Conservation (phyloP, 1,139 yeast genomes). For the Pichia sorboxylosa region DNA sequence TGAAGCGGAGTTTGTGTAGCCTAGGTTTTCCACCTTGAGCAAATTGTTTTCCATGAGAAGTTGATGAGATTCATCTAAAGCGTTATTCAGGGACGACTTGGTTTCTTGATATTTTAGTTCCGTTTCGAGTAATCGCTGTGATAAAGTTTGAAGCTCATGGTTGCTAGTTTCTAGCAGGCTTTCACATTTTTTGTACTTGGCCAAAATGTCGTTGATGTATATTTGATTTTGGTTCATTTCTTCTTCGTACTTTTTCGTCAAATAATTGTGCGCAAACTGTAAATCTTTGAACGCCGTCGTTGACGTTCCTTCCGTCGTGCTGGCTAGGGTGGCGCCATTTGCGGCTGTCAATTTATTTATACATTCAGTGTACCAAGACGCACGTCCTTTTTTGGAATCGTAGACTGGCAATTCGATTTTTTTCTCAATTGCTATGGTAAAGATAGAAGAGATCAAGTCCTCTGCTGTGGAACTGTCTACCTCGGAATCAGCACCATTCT, state of each 20-base stretch:
- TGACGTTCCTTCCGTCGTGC: not conserved
- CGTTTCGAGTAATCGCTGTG: conserved; percentile 5
- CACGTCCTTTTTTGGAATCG: conserved; percentile 26
- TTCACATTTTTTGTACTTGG: conserved; percentile 4
- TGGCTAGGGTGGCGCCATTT: not conserved
- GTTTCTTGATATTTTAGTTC: conserved; percentile 25
- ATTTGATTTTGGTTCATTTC: conserved; percentile 21
- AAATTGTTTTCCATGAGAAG: conserved; percentile 37
- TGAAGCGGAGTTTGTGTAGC: conserved; percentile 13
- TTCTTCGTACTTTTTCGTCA: conserved; percentile 48
- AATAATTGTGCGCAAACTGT: conserved; percentile 52
- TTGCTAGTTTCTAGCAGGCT: conserved; percentile 1
- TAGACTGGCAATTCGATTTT: conserved; percentile 39
- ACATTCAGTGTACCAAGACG: conserved; percentile 45
- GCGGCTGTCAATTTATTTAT: conserved; percentile 31
- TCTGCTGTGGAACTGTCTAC: conserved; percentile 25
- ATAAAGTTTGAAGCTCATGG: conserved; percentile 1
- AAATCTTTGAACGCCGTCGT: conserved; percentile 46
- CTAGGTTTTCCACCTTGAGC: conserved; percentile 40
- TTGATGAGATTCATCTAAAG: conserved; percentile 34
- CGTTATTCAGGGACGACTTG: conserved; percentile 26
- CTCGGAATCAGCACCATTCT: not conserved
- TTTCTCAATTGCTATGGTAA: conserved; percentile 42
- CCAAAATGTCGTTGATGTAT: conserved; percentile 1
- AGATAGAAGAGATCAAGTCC: conserved; percentile 40